Conservation (phyloP, 768 basidiomycete genomes). For the Mycena alexandri region DNA sequence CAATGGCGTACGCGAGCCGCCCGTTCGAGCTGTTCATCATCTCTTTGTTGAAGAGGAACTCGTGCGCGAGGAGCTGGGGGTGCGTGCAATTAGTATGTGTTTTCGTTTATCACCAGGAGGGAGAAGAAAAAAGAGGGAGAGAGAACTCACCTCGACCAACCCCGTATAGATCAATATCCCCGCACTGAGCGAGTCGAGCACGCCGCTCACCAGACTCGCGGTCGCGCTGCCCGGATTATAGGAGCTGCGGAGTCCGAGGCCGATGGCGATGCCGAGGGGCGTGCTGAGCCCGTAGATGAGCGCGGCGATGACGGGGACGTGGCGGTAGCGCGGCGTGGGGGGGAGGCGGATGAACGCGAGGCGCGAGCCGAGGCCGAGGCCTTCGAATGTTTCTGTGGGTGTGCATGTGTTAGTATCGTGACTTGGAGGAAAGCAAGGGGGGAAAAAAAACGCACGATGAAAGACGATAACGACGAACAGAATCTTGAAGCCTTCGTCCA, state of each 20-base stretch:
- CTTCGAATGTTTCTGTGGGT: constrained; percentile 94
- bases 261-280: constrained; percentile 89
- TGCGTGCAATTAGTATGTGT: no score
- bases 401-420: not conserved
- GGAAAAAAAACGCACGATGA: constrained; percentile 76
- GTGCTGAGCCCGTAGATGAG: constrained; percentile 82
- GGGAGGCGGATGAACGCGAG: constrained; percentile 82
- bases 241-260: constrained; percentile 79
- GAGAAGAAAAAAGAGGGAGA: not conserved
- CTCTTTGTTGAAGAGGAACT: constrained; percentile 92
- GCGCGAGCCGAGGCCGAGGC: constrained; percentile 92
- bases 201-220: constrained; percentile 86
- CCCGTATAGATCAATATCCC: constrained; percentile 94
- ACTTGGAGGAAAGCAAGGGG: not conserved
- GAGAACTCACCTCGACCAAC: constrained; percentile 76
- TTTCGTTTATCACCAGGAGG: no score
- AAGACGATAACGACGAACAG: constrained; percentile 93
- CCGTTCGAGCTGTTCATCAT: constrained; percentile 79
- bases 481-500: constrained; percentile 81
- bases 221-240: constrained; percentile 87
- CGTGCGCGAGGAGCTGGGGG: constrained; percentile 93
- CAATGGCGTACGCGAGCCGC: constrained; percentile 77
- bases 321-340: constrained; percentile 61
- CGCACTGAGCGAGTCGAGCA: constrained; percentile 87
- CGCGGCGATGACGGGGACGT: constrained; percentile 71